phyloP scores from a whole-genome alignment of 2,329 filamentous ascomycete genomes.

The Aspergillus pseudonomiae region DNA sequence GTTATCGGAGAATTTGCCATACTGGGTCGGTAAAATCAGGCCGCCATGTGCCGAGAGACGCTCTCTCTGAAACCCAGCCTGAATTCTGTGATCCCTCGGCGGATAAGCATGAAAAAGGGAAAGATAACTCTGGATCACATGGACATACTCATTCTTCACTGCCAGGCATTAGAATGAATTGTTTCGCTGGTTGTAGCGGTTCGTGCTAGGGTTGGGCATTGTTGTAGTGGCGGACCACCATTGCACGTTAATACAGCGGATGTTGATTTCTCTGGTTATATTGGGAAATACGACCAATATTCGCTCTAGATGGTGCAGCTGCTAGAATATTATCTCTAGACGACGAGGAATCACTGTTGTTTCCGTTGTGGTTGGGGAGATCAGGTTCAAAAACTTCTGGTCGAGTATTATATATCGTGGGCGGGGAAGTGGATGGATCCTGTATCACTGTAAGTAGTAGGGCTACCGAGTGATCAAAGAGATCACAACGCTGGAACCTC shows the following conservation, averaged over 20 bases:
- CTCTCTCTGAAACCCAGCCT: background rate
- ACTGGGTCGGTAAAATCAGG: background rate
- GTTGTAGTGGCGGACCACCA: background rate
- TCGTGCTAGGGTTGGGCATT: background rate
- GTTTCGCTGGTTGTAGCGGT: background rate
- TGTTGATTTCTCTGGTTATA: background rate
- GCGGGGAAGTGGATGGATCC: background rate
- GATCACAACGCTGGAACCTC: background rate
- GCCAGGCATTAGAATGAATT: background rate
- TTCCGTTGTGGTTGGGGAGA: background rate
- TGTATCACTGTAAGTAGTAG: background rate
- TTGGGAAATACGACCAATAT: too few species aligned
- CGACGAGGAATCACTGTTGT: background rate
- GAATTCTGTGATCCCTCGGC: background rate
- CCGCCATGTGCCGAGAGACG: background rate
- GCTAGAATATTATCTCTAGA: background rate
- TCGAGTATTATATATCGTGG: background rate
- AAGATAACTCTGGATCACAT: background rate
- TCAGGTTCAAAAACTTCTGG: background rate
- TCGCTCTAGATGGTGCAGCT: background rate
- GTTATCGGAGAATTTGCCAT: background rate
- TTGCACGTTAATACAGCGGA: background rate
- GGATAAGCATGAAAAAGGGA: background rate
- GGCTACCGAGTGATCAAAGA: background rate
- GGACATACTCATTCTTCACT: background rate